Evolutionary conservation across 177 flowering plant genomes (phyloP).

Genomic region (Vitis hybrid): DNA sequence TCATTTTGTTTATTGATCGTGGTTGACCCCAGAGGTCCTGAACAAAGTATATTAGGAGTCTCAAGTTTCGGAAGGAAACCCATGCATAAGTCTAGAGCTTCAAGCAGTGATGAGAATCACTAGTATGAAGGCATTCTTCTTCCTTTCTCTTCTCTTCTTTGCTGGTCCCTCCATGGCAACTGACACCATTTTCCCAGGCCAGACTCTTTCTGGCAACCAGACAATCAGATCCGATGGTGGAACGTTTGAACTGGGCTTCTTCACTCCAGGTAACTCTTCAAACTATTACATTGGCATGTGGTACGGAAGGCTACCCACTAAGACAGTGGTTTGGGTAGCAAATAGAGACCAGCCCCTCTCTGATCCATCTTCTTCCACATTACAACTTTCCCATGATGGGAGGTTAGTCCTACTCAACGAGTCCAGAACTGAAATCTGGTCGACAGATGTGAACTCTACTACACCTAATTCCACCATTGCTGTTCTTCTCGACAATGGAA

Average conservation of each 20-base stretch:
- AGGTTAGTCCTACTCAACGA: slow-evolving; percentile 6
- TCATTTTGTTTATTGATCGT: too few species aligned
- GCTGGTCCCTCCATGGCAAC: too few species aligned
- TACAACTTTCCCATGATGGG: slow-evolving; percentile 9
- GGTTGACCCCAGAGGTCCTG: too few species aligned
- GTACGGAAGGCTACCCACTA: slow-evolving; percentile 1
- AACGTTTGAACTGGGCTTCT: slow-evolving; percentile 17
- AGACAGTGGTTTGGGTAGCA: slow-evolving; percentile 19
- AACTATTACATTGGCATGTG: slow-evolving; percentile 21
- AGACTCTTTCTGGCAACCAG: slow-evolving; percentile 16
- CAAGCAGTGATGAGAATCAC: too few species aligned
- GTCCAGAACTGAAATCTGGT: neutral
- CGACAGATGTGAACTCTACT: neutral
- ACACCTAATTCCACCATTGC: neutral
- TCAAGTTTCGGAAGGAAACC: too few species aligned
- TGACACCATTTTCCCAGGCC: too few species aligned
- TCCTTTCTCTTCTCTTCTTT: too few species aligned
- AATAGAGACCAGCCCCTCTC: slow-evolving; percentile 14
- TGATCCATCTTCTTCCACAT: slow-evolving; percentile 4
- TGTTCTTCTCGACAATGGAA: slow-evolving; percentile 15
- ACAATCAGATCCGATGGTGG: slow-evolving; percentile 9
- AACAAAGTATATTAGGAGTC: too few species aligned
- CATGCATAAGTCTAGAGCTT: too few species aligned
- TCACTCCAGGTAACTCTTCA: slow-evolving; percentile 17
- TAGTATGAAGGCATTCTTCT: too few species aligned